These are phyloP conservation scores for Populus trichocarpa DNA, from an alignment of 441 rosid species.

Conservation along the genomic window DNA sequence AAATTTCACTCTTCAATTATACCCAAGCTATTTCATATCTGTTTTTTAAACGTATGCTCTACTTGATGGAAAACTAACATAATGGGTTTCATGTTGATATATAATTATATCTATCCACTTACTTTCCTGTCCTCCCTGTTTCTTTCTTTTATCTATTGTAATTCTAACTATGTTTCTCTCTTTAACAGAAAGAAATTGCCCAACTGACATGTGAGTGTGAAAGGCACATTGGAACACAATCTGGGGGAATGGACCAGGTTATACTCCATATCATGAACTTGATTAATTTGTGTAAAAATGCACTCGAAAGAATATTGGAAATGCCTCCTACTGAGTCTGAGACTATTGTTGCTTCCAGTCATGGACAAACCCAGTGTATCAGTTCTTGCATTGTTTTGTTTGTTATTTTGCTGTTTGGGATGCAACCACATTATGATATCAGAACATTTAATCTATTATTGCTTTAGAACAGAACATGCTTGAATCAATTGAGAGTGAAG, in stretches of 20 bases:
- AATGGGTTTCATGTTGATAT: neutral
- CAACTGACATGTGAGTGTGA: constrained; percentile 94
- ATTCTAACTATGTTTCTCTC: neutral
- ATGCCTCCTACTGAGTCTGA: neutral
- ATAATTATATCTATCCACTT: neutral
- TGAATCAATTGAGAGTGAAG: neutral
- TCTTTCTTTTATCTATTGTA: neutral
- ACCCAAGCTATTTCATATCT: neutral
- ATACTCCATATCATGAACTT: neutral
- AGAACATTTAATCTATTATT: neutral
- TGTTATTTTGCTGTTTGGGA: neutral
- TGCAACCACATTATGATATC: neutral
- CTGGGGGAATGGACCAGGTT: constrained; percentile 99
- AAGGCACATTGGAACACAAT: constrained; percentile 94
- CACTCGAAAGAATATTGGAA: neutral
- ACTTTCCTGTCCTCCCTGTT: neutral
- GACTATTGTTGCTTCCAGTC: neutral
- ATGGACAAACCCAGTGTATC: neutral
- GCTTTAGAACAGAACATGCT: neutral
- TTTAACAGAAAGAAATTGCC: constrained; percentile 85
- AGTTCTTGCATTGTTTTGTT: neutral
- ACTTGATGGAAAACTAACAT: neutral
- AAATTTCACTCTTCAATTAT: too few species aligned
- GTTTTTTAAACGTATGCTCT: neutral
- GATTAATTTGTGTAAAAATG: neutral